These are phyloP conservation scores for Skeletonema grethae DNA, from an alignment of 108 stramenopile genomes.

Conservation along the genomic window DNA sequence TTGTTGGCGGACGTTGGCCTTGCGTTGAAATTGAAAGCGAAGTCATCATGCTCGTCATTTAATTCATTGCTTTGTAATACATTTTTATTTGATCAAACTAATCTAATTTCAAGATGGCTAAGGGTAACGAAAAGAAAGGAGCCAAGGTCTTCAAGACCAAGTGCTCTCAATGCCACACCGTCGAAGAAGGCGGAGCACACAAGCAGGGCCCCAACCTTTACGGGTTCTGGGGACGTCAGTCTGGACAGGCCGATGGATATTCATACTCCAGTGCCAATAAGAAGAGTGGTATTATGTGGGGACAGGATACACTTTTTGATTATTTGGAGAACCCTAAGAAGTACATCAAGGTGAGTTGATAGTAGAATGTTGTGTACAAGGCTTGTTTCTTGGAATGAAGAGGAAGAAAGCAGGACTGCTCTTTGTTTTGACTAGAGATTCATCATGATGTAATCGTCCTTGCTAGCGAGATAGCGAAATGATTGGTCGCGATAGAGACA, in stretches of 20 bases:
- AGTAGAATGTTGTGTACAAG: not conserved
- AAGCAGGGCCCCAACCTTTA: conserved; percentile 99
- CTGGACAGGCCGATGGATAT: conserved; percentile 96
- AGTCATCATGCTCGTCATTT: too few relatives aligned
- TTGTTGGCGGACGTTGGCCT: too few relatives aligned
- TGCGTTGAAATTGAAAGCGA: too few relatives aligned
- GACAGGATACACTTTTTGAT: conserved; percentile 90
- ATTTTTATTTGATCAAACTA: too few relatives aligned
- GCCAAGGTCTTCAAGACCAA: conserved; percentile 94
- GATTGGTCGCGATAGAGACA: too few relatives aligned
- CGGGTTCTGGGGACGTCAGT: conserved; percentile 98
- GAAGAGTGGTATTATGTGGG: conserved; percentile 95
- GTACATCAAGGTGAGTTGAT: conserved; percentile 97
- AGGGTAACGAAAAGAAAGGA: conserved; percentile 87
- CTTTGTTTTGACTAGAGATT: too few relatives aligned
- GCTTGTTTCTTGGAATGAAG: not conserved
- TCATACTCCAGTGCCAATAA: conserved; percentile 98
- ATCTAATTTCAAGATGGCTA: conserved; percentile 33
- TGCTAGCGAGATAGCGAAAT: too few relatives aligned
- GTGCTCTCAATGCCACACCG: conserved; percentile 99
- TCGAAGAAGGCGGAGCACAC: conserved; percentile 96
- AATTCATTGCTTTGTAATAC: too few relatives aligned
- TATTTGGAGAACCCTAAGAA: conserved; percentile 99
- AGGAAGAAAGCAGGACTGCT: conserved; percentile 5
- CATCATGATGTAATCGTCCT: too few relatives aligned